Conservation (phyloP, 495 filamentous ascomycete genomes). For the Darksidea phi region DNA sequence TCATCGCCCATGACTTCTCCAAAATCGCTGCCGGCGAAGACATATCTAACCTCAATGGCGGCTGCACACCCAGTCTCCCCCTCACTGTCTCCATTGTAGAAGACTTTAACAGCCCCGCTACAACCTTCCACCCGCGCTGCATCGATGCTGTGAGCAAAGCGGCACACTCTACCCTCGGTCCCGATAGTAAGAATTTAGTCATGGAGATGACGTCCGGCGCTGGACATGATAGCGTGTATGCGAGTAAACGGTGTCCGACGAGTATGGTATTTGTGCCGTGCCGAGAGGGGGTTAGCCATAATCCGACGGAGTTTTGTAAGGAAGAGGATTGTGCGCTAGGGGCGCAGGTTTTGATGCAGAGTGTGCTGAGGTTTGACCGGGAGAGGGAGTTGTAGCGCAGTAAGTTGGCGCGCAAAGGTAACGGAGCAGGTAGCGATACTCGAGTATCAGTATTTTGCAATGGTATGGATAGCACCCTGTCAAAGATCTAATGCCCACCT, state of each 20-base stretch:
- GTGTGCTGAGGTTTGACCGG: conserved; percentile 61
- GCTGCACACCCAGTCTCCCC: conserved; percentile 51
- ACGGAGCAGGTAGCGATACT: background rate
- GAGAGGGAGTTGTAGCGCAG: conserved; percentile 35
- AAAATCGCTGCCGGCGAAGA: conserved; percentile 57
- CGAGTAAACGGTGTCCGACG: conserved; percentile 59
- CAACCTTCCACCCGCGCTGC: conserved; percentile 68
- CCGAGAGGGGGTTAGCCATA: conserved; percentile 64
- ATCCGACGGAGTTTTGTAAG: conserved; percentile 61
- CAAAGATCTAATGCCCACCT: conserved; percentile 16
- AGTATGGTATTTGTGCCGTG: conserved; percentile 70
- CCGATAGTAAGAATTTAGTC: conserved; percentile 44
- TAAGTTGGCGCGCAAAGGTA: too few species aligned
- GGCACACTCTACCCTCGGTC: conserved; percentile 54
- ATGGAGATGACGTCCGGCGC: conserved; percentile 56
- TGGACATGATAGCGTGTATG: conserved; percentile 64
- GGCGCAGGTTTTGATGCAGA: conserved; percentile 60
- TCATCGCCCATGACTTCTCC: conserved; percentile 56
- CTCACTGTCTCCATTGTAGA: conserved; percentile 59
- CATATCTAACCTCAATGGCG: conserved; percentile 42
- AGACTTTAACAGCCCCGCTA: conserved; percentile 64
- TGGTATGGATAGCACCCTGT: too few species aligned
- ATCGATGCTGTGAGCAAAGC: conserved; percentile 64
- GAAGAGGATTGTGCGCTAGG: conserved; percentile 63
- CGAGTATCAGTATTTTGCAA: too few species aligned